phyloP scores from a whole-genome alignment of 345 rosid species.

The Boechera retrofracta region DNA sequence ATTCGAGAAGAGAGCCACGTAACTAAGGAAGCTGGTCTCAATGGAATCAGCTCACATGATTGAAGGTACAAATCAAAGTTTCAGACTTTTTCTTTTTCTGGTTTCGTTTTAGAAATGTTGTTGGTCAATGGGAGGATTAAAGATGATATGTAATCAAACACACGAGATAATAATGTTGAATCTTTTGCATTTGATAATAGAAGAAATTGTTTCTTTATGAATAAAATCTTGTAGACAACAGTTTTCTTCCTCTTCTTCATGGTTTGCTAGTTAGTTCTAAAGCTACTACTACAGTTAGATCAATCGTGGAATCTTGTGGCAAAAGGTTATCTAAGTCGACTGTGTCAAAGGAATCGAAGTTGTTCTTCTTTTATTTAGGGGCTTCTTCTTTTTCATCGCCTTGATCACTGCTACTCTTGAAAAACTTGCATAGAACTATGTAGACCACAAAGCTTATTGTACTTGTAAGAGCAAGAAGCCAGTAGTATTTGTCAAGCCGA shows the following conservation, averaged over 20 bases:
- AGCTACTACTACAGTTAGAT: slow-evolving; percentile 25
- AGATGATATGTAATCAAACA: slow-evolving; percentile 37
- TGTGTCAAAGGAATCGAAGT: slow-evolving; percentile 10
- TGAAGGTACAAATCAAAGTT: slow-evolving; percentile 49
- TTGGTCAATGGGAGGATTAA: slow-evolving; percentile 1
- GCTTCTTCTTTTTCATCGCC: slow-evolving; percentile 39
- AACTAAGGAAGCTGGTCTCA: slow-evolving; percentile 50
- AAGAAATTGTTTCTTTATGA: not conserved
- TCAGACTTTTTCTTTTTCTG: slow-evolving; percentile 9
- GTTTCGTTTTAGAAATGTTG: slow-evolving; percentile 28
- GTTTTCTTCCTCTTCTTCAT: slow-evolving; percentile 8
- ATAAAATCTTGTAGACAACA: slow-evolving; percentile 6
- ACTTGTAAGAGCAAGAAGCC: slow-evolving; percentile 72
- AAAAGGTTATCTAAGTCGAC: slow-evolving; percentile 8
- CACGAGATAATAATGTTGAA: slow-evolving; percentile 17
- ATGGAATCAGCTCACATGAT: slow-evolving; percentile 58
- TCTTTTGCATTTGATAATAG: slow-evolving; percentile 27
- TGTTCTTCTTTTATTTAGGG: slow-evolving; percentile 20
- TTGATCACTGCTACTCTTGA: slow-evolving; percentile 52
- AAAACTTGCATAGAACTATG: slow-evolving; percentile 59
- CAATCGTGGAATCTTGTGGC: slow-evolving; percentile 19
- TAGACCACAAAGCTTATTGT: slow-evolving; percentile 65
- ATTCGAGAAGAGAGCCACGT: slow-evolving; percentile 48
- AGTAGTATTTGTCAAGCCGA: slow-evolving; percentile 74
- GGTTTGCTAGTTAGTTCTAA: slow-evolving; percentile 26